These are phyloP conservation scores for Metschnikowia picachoensis DNA, from an alignment of 805 yeast species.

Conservation along the genomic window DNA sequence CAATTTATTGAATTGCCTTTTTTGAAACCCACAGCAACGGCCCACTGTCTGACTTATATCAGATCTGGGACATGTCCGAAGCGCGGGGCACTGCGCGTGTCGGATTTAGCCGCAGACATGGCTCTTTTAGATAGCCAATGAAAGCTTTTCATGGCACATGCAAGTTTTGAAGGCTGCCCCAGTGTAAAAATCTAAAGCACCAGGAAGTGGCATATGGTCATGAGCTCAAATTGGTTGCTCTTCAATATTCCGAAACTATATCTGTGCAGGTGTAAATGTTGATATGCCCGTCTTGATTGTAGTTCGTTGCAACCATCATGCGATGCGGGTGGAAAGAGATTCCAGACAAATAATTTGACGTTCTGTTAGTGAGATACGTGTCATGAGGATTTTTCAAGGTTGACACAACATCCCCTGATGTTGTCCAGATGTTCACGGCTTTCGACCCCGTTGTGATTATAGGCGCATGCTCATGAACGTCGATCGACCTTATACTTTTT, in stretches of 20 bases:
- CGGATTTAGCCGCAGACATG: too few species aligned
- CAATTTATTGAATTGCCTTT: too few species aligned
- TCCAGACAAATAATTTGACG: constrained; percentile 55
- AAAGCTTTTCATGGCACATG: too few species aligned
- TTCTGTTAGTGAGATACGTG: constrained; percentile 42
- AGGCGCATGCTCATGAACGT: constrained; percentile 96
- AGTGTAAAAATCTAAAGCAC: too few species aligned
- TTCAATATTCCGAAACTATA: constrained; percentile 29
- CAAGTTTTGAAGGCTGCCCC: too few species aligned
- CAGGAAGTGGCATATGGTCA: too few species aligned
- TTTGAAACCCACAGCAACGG: too few species aligned
- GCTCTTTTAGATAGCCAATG: too few species aligned
- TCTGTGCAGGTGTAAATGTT: constrained; percentile 50
- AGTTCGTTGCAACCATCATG: constrained; percentile 86
- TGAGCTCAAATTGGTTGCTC: not conserved
- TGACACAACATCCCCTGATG: constrained; percentile 71
- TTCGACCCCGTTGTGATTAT: constrained; percentile 85
- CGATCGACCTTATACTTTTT: constrained; percentile 58
- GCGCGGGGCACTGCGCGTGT: not conserved
- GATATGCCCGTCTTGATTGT: constrained; percentile 71
- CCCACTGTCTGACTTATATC: not conserved
- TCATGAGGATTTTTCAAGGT: constrained; percentile 51
- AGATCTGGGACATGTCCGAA: not conserved
- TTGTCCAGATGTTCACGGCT: constrained; percentile 76
- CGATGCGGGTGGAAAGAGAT: constrained; percentile 88